phyloP scores from a whole-genome alignment of 1,284 basidiomycete genomes.

The Mycosarcoma maydis region DNA sequence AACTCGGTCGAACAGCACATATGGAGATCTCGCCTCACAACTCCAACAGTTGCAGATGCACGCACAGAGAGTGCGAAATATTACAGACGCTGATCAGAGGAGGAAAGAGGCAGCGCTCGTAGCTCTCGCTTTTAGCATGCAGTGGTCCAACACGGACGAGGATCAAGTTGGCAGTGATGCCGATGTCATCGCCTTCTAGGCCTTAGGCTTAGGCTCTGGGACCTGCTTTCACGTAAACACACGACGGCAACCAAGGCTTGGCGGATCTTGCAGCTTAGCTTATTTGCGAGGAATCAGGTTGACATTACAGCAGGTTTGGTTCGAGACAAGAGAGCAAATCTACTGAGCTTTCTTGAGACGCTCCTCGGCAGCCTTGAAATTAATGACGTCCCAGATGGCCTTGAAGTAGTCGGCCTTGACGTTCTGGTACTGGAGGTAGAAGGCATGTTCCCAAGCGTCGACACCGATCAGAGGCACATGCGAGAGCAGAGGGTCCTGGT shows the following conservation, averaged over 20 bases:
- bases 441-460: conserved; percentile 66
- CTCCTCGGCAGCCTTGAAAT: conserved; percentile 66
- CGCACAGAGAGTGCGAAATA: conserved; percentile 38
- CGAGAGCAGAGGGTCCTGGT: conserved; percentile 65
- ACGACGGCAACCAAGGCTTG: too few species aligned
- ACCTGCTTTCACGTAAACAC: too few species aligned
- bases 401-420: conserved; percentile 67
- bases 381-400: conserved; percentile 66
- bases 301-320: neutral
- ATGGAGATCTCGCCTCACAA: conserved; percentile 24
- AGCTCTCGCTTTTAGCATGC: conserved; percentile 46
- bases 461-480: conserved; percentile 64
- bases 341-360: conserved; percentile 61
- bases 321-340: neutral
- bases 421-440: conserved; percentile 66
- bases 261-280: too few species aligned
- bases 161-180: neutral
- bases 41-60: conserved; percentile 40
- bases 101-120: conserved; percentile 41
- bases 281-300: neutral
- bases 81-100: conserved; percentile 37
- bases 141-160: conserved; percentile 19
- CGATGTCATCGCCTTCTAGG: conserved; percentile 19
- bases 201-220: too few species aligned
- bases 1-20: neutral